Base-by-base conservation (phyloP, 306 rosid species). In the Quercus variabilis region DNA sequence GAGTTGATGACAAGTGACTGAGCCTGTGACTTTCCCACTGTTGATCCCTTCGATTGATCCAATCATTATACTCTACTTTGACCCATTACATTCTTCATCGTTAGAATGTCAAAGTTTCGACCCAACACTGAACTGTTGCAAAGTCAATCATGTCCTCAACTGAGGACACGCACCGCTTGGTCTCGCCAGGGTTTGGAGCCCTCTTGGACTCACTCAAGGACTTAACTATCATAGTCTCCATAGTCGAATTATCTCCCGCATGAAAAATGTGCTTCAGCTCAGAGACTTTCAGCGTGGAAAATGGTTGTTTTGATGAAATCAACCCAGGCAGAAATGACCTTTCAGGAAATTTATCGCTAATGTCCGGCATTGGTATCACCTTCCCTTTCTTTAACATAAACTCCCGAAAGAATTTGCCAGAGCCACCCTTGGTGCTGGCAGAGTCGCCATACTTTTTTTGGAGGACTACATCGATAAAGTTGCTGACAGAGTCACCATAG, bases 1-100 rank as follows among this genome's bases (percentile, higher is more conserved):
- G 46, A 96, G 91, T 88, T 96, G 99, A 28, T 96, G 99, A 81
- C 99, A 96, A 1, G 99, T 91, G 11, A 96, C 99, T 0, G 98
- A 96, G 30, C 85, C 85, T 21, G 98, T 93, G 62, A 92, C 86
- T 73, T 76, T 87, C 0, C 98, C 99, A 58, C 96, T 94, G 80
- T 96, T 88, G 43, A 96, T 88, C 11, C 92, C 92, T 0, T 12
- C 63, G 71, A 96, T 90, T 19, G 76, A 55, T 55, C 98, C 97
- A 65, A 96, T 79, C 87, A 89, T 20, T 1, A 96, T 84, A 3
- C 78, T 71, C 55, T 83, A 78, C 86, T 90, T 96, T 10, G 96
- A 85, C 71, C 99, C 99, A 18, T 81, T 4, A 90, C 86, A 55
- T 81, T 96, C 5, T 82, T 77, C 19, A 97, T 91, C 1, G 81